A percentile compares a stretch with the other conserved stretches of the same genome.
Conservation (phyloP, 2,329 filamentous ascomycete genomes). For the Penicillium sp. region DNA sequence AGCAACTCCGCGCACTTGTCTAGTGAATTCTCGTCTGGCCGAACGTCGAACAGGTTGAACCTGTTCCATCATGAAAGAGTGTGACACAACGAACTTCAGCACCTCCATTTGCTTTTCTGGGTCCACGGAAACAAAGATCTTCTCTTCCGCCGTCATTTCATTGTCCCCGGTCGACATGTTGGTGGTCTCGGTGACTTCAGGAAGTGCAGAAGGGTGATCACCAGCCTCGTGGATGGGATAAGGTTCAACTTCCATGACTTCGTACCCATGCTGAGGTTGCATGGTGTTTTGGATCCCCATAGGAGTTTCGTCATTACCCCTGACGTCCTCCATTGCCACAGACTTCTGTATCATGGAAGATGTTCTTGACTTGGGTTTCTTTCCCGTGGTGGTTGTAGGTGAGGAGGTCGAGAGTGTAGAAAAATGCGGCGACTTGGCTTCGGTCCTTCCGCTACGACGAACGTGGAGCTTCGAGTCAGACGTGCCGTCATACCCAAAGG, state of each 20-base stretch:
- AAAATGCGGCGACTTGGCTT: neutral
- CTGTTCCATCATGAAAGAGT: neutral
- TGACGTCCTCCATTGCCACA: neutral
- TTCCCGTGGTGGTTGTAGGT: neutral
- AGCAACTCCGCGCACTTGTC: slow-evolving; percentile 19
- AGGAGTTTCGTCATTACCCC: neutral
- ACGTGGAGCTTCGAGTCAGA: neutral
- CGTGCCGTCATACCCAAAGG: neutral
- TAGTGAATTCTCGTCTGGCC: slow-evolving; percentile 11
- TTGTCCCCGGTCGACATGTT: neutral
- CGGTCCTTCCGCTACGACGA: neutral
- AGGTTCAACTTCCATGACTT: neutral
- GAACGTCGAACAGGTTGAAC: neutral
- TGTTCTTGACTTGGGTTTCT: neutral
- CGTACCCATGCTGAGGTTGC: too few relatives aligned
- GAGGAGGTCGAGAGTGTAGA: neutral
- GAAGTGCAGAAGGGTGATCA: neutral
- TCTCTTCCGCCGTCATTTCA: neutral
- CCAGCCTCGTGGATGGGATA: neutral
- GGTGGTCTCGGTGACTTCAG: neutral
- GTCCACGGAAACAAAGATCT: neutral
- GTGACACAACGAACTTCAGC: neutral
- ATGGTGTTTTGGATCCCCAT: neutral
- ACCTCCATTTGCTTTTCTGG: neutral
- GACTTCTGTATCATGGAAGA: neutral